Evolutionary conservation across 805 yeast genomes (phyloP), one percentile per base, ranked within the genome.

Genomic region (Yamadazyma ubonensis): DNA sequence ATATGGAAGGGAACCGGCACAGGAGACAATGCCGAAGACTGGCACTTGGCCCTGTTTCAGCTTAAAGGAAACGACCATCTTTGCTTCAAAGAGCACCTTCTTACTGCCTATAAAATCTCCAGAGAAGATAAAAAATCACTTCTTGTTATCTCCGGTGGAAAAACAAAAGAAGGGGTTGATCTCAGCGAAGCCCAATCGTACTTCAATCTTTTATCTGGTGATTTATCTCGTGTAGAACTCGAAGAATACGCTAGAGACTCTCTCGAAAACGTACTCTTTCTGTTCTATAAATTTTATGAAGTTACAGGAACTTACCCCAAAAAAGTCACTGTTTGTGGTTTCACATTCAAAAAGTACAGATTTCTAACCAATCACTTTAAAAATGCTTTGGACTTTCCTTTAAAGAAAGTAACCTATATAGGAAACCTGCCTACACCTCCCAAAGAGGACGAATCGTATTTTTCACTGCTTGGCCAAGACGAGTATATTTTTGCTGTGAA

Each of bases 231-330:
- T 38, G 50, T 8, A 35, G 65, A 33, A 58, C 82, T 79, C 1
- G 96, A 86, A 52, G 90, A 83, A 49, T 82, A 58, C 55, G 88
- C 95, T 0, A 62, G 87, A 28, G 95, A 86, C 57, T 84, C 93
- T 1, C 82, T 82, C 54, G 95, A 86, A 53, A 86, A 86, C 57
- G 74, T 86, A 5, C 44, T 84, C 2, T 84, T 78, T 56, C 77
- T 83, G 47, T 48, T 83, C 2, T 66, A 75, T 25, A 61, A 78
- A 37, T 85, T 70, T 53, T 56, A 71, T 21, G 79, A 81, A 46
- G 43, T 70, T 2, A 55, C 62, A 3, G 64, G 69, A 0, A 16
- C 6, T 1, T 81, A 73, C 45, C 95, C 95, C 0, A 31, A 49
- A 0, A 48, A 48, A 2, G 63, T 86, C 3, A 75, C 79, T 0